These are phyloP conservation scores for Xylaria flabelliformis DNA, from an alignment of 495 filamentous ascomycete genomes.

Conservation along the genomic window DNA sequence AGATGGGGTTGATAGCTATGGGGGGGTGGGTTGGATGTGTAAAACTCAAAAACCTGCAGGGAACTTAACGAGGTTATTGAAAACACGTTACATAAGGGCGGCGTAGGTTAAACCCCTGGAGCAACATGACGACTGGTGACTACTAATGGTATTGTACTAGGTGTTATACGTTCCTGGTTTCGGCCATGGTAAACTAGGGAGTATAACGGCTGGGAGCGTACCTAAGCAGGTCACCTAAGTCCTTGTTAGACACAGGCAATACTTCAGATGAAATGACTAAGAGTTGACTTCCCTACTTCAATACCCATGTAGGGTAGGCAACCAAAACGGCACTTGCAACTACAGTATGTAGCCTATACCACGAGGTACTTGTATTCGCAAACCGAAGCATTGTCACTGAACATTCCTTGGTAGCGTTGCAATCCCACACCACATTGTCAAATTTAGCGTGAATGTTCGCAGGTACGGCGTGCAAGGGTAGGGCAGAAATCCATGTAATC, in stretches of 20 bases:
- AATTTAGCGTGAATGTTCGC: not conserved
- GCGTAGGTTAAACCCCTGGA: not conserved
- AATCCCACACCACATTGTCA: slow-evolving; percentile 4
- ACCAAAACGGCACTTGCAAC: not conserved
- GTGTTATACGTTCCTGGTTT: not conserved
- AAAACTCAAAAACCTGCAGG: not conserved
- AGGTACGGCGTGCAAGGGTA: not conserved
- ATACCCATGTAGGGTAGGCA: not conserved
- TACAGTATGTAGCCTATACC: not conserved
- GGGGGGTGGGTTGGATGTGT: slow-evolving; percentile 4
- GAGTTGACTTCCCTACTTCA: not conserved
- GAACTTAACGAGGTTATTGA: not conserved
- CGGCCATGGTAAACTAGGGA: not conserved
- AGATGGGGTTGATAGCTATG: not conserved
- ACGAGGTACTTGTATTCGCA: not conserved
- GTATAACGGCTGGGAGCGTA: not conserved
- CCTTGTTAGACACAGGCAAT: not conserved
- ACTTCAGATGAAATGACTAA: not conserved
- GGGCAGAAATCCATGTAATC: not conserved
- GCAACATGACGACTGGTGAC: not conserved
- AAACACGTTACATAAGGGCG: not conserved
- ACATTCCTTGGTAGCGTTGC: not conserved
- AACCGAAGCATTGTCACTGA: not conserved
- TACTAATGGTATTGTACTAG: not conserved
- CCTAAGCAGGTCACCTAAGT: not conserved